Conservation (phyloP, 108 stramenopile genomes). For the Cylindrotheca closterium region DNA sequence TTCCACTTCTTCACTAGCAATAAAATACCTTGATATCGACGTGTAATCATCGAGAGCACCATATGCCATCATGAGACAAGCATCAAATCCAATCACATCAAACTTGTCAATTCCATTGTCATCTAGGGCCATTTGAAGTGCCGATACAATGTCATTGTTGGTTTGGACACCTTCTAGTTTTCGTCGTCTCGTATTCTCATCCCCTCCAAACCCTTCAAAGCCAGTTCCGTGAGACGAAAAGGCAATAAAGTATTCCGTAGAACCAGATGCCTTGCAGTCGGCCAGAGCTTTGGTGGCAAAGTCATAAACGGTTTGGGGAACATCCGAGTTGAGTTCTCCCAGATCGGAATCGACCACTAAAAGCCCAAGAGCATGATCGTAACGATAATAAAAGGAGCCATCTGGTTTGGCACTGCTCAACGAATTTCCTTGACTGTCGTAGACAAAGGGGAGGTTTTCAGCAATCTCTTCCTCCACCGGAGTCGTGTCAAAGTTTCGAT, state of each 20-base stretch:
- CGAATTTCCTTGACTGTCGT: background rate
- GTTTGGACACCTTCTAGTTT: constrained; percentile 11
- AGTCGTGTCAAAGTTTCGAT: too few species aligned
- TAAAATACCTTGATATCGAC: background rate
- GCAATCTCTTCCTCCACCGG: too few species aligned
- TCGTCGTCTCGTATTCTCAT: background rate
- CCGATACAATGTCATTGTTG: constrained; percentile 1
- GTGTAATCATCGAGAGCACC: constrained; percentile 8
- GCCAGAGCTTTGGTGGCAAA: constrained; percentile 11
- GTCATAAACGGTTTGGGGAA: background rate
- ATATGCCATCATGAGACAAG: constrained; percentile 6
- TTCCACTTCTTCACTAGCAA: constrained; percentile 11
- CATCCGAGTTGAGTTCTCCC: constrained; percentile 5
- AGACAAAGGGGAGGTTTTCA: background rate
- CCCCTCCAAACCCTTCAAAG: constrained; percentile 16
- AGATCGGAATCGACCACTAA: constrained; percentile 11
- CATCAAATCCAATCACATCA: constrained; percentile 20
- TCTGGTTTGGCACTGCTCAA: constrained; percentile 1
- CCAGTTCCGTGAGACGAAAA: constrained; percentile 14
- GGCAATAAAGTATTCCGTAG: background rate
- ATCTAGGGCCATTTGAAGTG: background rate
- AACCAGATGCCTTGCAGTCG: constrained; percentile 5
- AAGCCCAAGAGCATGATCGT: constrained; percentile 12
- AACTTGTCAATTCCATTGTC: background rate
- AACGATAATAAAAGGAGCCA: constrained; percentile 5